Evolutionary conservation across 2,329 filamentous ascomycete species (phyloP), one percentile per base, ranked within the genome.

Genomic region (Fusarium lateritium): DNA sequence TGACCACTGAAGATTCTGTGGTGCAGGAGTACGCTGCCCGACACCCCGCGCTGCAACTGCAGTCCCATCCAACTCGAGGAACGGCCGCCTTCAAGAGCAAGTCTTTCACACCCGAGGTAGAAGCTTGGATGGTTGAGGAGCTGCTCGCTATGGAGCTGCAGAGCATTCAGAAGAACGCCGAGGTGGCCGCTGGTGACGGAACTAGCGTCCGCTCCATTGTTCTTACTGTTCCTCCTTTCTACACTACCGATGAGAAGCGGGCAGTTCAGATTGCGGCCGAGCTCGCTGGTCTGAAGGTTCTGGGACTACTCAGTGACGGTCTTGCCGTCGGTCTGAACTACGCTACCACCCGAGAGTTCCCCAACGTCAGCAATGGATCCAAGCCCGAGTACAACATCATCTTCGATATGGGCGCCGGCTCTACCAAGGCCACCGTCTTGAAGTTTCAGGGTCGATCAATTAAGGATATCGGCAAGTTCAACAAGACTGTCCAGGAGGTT

Each of bases 341-440:
- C 79, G 96, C 96, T 43, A 98, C 94, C 28, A 92, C 89, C 75
- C 89, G 96, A 75, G 94, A 92, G 17, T 99, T 98, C 80, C 94
- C 94, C 38, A 94, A 89, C 73, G 85, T 96, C 63, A 92, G 89
- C 56, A 91, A 96, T 55, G 94, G 93, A 56, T 91, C 88, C 69
- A 94, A 94, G 83, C 91, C 96, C 1, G 96, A 99, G 80, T 89
- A 94, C 74, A 94, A 99, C 81, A 83, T 99, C 78, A 89, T 99
- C 31, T 99, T 96, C 76, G 96, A 99, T 78, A 98, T 99, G 94
- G 96, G 96, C 71, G 94, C 96, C 71, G 96, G 96, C 6, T 98
- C 94, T 45, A 92, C 95, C 33, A 97, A 94, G 74, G 95, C 95
- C 6, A 96, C 94, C 8, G 84, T 99, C 53, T 82, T 99, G 77